Evolutionary conservation across 257 asterid species (phyloP).

Genomic region (Plantago ovata): DNA sequence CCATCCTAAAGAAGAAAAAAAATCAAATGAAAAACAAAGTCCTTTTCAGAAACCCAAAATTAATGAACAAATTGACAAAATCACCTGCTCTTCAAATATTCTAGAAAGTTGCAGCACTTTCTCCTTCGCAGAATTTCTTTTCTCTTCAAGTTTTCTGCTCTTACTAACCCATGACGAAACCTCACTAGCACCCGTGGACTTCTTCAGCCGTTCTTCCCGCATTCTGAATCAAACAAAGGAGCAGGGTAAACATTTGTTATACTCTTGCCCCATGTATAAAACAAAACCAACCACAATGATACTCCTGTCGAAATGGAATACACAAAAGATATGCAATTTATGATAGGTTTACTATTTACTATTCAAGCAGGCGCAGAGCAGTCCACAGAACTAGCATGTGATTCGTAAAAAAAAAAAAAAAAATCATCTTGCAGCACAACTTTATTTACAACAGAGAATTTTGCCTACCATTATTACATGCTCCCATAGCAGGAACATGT

Average conservation of each 20-base stretch:
- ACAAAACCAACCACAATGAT: neutral
- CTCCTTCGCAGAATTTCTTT: constrained; percentile 63
- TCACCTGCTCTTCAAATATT: constrained; percentile 91
- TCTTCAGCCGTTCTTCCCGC: constrained; percentile 77
- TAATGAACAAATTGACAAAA: constrained; percentile 16
- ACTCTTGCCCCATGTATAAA: constrained; percentile 10
- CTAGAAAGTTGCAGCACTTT: constrained; percentile 79
- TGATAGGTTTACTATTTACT: too few species aligned
- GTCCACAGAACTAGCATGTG: too few species aligned
- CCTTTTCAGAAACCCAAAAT: constrained; percentile 3
- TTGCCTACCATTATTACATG: too few species aligned
- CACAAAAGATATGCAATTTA: neutral
- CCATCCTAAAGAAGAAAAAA: constrained; percentile 7
- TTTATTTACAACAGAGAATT: too few species aligned
- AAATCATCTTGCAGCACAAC: too few species aligned
- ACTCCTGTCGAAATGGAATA: neutral
- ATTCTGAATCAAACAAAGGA: constrained; percentile 44
- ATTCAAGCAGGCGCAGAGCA: too few species aligned
- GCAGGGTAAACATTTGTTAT: neutral
- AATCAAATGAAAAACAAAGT: constrained; percentile 10
- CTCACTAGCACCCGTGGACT: constrained; percentile 64
- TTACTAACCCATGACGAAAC: constrained; percentile 73
- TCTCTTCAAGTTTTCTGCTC: constrained; percentile 83
- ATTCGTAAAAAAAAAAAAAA: too few species aligned
- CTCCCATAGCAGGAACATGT: too few species aligned